Percentiles rank a stretch among this genome's conserved stretches.
phyloP scores from a whole-genome alignment of 805 yeast species.

The Kuraishia piskuri region DNA sequence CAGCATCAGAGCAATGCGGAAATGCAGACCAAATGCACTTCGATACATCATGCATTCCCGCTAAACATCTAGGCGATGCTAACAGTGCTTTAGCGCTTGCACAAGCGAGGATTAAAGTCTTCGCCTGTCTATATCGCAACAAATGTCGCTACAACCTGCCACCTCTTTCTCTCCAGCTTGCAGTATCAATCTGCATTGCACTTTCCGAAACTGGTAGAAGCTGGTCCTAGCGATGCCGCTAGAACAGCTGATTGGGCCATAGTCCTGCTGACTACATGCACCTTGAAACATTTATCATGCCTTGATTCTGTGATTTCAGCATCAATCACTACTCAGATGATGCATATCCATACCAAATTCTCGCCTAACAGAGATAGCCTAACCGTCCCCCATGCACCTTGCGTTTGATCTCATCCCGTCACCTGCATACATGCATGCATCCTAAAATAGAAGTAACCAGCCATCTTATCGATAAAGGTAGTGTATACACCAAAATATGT shows the following conservation, averaged over 20 bases:
- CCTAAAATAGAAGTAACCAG: neutral
- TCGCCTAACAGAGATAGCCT: neutral
- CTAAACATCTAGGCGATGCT: neutral
- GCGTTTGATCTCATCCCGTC: neutral
- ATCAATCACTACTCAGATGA: neutral
- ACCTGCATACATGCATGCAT: neutral
- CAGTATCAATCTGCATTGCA: no score
- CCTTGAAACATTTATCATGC: neutral
- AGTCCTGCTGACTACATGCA: neutral
- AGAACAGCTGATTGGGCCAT: neutral
- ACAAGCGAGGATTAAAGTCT: neutral
- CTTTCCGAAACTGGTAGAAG: neutral
- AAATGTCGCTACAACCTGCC: neutral
- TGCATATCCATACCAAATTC: neutral
- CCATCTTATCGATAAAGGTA: neutral
- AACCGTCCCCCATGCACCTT: neutral
- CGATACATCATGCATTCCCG: neutral
- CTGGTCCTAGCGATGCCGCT: neutral
- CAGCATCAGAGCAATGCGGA: neutral
- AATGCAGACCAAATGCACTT: neutral
- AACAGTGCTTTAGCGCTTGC: neutral
- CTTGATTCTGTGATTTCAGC: neutral
- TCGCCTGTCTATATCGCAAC: neutral
- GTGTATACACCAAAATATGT: neutral
- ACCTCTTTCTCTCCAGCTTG: no score